Percentiles rank a stretch among this genome's conserved stretches.
Conservation (phyloP, 495 filamentous ascomycete genomes). For the Annulohypoxylon nitens region DNA sequence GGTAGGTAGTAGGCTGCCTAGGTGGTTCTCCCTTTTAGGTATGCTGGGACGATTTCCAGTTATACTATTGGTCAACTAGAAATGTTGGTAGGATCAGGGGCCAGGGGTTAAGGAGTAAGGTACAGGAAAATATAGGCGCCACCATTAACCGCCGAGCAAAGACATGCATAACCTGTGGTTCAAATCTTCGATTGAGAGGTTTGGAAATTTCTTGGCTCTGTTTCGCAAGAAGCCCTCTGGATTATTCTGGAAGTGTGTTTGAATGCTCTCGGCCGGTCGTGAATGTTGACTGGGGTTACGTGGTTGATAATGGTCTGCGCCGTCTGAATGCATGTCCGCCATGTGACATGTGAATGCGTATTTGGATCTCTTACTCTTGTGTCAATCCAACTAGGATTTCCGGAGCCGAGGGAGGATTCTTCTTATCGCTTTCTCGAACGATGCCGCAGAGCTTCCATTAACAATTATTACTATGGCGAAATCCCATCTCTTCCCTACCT, state of each 20-base stretch:
- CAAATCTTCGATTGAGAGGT: background rate
- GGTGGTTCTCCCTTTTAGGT: background rate
- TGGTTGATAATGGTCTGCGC: background rate
- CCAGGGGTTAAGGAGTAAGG: background rate
- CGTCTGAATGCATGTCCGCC: background rate
- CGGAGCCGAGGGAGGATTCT: background rate
- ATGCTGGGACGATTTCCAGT: background rate
- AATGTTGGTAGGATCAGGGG: background rate
- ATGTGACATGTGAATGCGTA: background rate
- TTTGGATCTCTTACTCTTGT: background rate
- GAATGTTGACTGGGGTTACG: background rate
- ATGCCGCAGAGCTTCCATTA: background rate
- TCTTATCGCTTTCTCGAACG: background rate
- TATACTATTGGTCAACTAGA: background rate
- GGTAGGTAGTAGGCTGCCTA: background rate
- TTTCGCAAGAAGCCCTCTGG: background rate
- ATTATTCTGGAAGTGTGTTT: conserved; percentile 1
- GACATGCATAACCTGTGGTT: background rate
- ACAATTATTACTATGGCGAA: background rate
- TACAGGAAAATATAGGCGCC: background rate
- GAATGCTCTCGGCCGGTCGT: background rate
- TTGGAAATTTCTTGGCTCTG: background rate
- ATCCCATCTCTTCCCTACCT: background rate
- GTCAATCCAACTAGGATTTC: background rate
- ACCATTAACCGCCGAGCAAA: background rate